Evolutionary conservation across 2,329 filamentous ascomycete species (phyloP).

Genomic region (Dothideomycetes sp.): DNA sequence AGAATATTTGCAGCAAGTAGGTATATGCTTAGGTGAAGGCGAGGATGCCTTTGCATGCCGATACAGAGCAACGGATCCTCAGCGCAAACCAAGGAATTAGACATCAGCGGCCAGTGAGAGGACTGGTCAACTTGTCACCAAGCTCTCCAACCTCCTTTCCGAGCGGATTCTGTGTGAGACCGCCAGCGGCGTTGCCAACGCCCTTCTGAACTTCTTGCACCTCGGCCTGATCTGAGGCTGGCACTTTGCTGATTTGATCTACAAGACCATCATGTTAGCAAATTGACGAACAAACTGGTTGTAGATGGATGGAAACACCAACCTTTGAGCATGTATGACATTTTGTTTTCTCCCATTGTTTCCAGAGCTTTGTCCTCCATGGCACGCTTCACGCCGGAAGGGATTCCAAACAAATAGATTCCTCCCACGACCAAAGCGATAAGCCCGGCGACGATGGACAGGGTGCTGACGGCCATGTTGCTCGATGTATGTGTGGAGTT

Average conservation of each 20-base stretch:
- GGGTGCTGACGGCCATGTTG: constrained; percentile 21
- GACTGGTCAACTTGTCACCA: constrained; percentile 14
- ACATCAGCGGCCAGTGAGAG: constrained; percentile 16
- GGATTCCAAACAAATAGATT: constrained; percentile 41
- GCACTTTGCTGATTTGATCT: constrained; percentile 22
- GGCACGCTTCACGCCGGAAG: constrained; percentile 37
- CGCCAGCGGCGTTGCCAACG: constrained; percentile 25
- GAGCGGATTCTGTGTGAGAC: constrained; percentile 29
- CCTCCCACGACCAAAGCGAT: constrained; percentile 29
- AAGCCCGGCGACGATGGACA: constrained; percentile 26
- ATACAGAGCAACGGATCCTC: not conserved
- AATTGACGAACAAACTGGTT: no score
- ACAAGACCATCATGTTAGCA: no score
- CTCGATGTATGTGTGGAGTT: constrained; percentile 1
- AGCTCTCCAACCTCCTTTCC: constrained; percentile 20
- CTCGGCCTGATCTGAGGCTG: constrained; percentile 27
- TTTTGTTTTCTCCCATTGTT: constrained; percentile 46
- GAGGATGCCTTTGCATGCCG: no score
- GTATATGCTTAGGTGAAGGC: no score
- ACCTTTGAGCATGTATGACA: constrained; percentile 26
- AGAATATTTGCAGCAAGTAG: no score
- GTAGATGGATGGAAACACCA: not conserved
- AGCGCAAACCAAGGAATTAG: no score
- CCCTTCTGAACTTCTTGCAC: constrained; percentile 27
- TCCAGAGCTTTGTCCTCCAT: constrained; percentile 38